Evolutionary conservation across 2,329 filamentous ascomycete genomes (phyloP).

Genomic region (Cladorrhinum sp.): DNA sequence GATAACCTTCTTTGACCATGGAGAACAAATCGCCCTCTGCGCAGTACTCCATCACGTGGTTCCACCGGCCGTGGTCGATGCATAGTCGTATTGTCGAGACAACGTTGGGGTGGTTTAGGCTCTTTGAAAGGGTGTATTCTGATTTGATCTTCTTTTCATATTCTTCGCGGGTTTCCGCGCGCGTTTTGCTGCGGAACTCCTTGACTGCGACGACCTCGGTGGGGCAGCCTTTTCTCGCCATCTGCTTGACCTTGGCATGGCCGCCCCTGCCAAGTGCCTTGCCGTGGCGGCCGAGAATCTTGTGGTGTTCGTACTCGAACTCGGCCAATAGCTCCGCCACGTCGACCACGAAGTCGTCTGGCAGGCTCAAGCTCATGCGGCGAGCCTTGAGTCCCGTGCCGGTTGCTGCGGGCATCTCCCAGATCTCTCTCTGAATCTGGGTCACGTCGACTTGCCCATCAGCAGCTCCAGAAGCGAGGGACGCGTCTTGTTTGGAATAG

Average conservation of each 20-base stretch:
- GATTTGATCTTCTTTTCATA: conserved; percentile 90
- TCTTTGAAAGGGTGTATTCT: conserved; percentile 84
- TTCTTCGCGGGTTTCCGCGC: conserved; percentile 66
- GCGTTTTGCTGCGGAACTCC: conserved; percentile 73
- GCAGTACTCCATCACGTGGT: conserved; percentile 93
- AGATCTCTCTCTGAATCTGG: conserved; percentile 48
- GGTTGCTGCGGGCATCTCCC: conserved; percentile 61
- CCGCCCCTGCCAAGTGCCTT: conserved; percentile 79
- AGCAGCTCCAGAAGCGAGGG: conserved; percentile 8
- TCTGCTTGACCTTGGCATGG: conserved; percentile 77
- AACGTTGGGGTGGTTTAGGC: conserved; percentile 81
- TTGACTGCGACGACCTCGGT: conserved; percentile 78
- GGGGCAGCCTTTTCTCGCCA: conserved; percentile 65
- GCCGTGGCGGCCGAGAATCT: conserved; percentile 67
- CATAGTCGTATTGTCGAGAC: conserved; percentile 77
- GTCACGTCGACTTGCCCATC: conserved; percentile 25
- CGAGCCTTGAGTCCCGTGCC: conserved; percentile 75
- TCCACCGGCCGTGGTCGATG: conserved; percentile 72
- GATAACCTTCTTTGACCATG: conserved; percentile 68
- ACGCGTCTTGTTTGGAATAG: conserved; percentile 30
- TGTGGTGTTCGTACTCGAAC: conserved; percentile 67
- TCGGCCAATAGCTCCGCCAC: conserved; percentile 66
- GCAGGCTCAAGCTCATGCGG: conserved; percentile 70
- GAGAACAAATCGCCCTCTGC: conserved; percentile 75
- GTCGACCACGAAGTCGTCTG: conserved; percentile 71